Percentiles rank a stretch among this genome's conserved stretches.
Conservation (phyloP, 2,329 filamentous ascomycete genomes). For the Alternaria incomplexa region DNA sequence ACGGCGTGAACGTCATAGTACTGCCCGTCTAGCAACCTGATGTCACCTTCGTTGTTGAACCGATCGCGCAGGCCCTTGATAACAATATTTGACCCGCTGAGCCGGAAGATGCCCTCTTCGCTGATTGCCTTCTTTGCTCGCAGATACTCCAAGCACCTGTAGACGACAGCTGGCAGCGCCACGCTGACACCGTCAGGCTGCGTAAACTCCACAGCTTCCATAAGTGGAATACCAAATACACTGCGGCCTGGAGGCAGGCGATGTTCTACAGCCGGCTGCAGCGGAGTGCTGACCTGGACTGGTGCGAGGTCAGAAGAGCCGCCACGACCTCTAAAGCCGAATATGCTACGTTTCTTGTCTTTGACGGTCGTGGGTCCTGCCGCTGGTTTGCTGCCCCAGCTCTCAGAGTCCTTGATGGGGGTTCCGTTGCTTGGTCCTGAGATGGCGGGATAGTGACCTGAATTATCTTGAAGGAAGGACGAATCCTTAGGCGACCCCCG, state of each 20-base stretch:
- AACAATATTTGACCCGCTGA: constrained; percentile 95
- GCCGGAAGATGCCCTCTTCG: constrained; percentile 94
- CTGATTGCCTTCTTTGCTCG: constrained; percentile 78
- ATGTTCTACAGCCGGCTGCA: constrained; percentile 28
- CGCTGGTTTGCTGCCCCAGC: constrained; percentile 77
- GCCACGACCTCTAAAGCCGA: constrained; percentile 67
- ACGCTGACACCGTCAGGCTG: constrained; percentile 74
- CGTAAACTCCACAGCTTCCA: constrained; percentile 84
- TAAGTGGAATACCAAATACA: constrained; percentile 84
- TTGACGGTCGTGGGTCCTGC: constrained; percentile 63
- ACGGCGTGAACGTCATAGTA: constrained; percentile 97
- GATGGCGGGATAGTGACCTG: constrained; percentile 60
- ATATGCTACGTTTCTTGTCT: constrained; percentile 78
- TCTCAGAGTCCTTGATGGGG: constrained; percentile 79
- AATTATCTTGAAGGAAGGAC: constrained; percentile 40
- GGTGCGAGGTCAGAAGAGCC: constrained; percentile 70
- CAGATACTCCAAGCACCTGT: constrained; percentile 92
- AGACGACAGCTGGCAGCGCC: constrained; percentile 88
- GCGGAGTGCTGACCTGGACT: constrained; percentile 32
- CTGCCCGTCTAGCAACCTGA: constrained; percentile 84
- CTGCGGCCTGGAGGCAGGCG: constrained; percentile 55
- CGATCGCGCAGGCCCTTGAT: constrained; percentile 90
- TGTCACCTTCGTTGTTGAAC: constrained; percentile 91
- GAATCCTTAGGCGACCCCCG: constrained; percentile 43
- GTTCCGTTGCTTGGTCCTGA: constrained; percentile 85